Evolutionary conservation across 2,329 filamentous ascomycete species (phyloP).

Genomic region (Fusarium tjaetaba): DNA sequence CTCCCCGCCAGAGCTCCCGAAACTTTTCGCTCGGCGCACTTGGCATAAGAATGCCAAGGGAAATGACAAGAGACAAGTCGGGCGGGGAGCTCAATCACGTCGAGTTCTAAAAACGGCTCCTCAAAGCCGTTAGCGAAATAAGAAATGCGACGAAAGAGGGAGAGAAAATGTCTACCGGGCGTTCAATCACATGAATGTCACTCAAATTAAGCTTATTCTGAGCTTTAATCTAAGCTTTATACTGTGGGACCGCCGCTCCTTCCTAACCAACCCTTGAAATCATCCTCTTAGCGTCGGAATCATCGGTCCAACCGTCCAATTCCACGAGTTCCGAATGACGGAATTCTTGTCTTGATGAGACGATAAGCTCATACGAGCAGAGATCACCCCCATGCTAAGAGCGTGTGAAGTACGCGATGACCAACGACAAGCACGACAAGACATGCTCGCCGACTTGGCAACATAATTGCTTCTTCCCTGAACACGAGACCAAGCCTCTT

Average conservation of each 20-base stretch:
- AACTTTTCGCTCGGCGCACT: background rate
- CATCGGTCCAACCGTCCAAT: conserved; percentile 5
- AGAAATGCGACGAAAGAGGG: background rate
- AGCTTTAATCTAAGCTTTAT: conserved; percentile 23
- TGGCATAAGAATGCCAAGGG: conserved; percentile 13
- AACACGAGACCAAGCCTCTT: background rate
- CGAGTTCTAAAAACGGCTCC: accelerated
- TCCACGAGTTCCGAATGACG: conserved; percentile 33
- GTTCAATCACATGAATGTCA: background rate
- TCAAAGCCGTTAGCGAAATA: accelerated
- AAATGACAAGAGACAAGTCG: background rate
- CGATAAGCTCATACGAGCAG: conserved; percentile 9
- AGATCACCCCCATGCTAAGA: background rate
- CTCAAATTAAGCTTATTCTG: conserved; percentile 29
- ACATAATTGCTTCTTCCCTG: background rate
- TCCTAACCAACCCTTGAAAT: background rate
- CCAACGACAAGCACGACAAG: background rate
- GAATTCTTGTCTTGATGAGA: conserved; percentile 23
- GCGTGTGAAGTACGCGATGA: background rate
- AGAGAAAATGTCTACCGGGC: background rate
- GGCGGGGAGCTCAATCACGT: background rate
- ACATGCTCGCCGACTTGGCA: background rate
- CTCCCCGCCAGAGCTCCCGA: conserved; percentile 30
- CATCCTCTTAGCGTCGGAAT: conserved; percentile 7
- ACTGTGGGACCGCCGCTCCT: conserved; percentile 8